These are phyloP conservation scores for Malassezia nana DNA, from an alignment of 1,284 basidiomycete species.

Conservation along the genomic window DNA sequence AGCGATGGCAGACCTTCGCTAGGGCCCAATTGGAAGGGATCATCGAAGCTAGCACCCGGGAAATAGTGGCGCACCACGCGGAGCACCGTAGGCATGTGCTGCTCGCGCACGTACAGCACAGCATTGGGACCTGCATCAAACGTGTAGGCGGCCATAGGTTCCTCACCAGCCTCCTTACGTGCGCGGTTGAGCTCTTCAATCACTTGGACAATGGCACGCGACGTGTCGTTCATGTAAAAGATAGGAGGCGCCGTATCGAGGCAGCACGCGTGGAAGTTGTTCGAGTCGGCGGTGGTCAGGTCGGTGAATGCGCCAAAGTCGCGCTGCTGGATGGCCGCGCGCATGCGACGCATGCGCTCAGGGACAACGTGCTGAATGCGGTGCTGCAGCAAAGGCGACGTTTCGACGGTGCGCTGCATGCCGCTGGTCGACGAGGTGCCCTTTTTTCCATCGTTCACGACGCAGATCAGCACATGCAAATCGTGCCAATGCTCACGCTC, in stretches of 20 bases:
- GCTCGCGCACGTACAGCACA: slow-evolving; percentile 78
- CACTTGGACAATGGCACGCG: slow-evolving; percentile 50
- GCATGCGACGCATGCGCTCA: slow-evolving; percentile 71
- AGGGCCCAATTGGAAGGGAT: slow-evolving; percentile 39
- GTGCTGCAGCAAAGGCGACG: slow-evolving; percentile 75
- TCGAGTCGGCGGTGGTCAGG: slow-evolving; percentile 93
- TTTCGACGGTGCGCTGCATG: slow-evolving; percentile 94
- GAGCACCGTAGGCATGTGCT: slow-evolving; percentile 30
- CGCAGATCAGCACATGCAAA: slow-evolving; percentile 92
- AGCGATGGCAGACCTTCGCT: slow-evolving; percentile 27
- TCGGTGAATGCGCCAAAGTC: slow-evolving; percentile 83
- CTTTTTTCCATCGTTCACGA: slow-evolving; percentile 93
- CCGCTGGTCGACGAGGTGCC: slow-evolving; percentile 86
- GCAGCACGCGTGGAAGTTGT: slow-evolving; percentile 82
- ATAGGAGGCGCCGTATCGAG: slow-evolving; percentile 95
- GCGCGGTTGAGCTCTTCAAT: slow-evolving; percentile 91
- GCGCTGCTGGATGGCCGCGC: slow-evolving; percentile 63
- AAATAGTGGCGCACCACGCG: slow-evolving; percentile 44
- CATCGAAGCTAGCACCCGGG: slow-evolving; percentile 46
- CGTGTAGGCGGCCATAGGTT: slow-evolving; percentile 82
- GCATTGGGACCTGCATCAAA: slow-evolving; percentile 98
- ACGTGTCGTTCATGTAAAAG: slow-evolving; percentile 98
- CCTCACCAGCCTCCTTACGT: slow-evolving; percentile 53
- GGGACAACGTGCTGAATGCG: slow-evolving; percentile 82
- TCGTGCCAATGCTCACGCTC: slow-evolving; percentile 59